phyloP scores from a whole-genome alignment of 805 yeast species.

The Saccharomycopsis olivae region DNA sequence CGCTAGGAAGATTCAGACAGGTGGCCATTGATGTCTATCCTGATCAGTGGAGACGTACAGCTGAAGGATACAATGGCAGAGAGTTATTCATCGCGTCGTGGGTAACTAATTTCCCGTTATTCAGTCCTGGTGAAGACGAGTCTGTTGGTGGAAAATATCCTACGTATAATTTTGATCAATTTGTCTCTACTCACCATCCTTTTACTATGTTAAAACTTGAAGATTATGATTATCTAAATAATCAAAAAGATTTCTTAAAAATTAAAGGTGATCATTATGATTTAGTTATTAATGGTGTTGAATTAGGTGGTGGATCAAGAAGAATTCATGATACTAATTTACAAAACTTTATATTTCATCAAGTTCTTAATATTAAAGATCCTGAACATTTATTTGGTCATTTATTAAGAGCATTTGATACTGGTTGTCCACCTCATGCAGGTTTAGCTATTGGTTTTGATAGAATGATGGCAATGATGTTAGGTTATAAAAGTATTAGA shows the following conservation, averaged over 20 bases:
- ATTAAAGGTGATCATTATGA: conserved; percentile 91
- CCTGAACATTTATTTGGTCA: conserved; percentile 73
- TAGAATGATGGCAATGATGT: conserved; percentile 80
- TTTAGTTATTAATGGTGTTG: conserved; percentile 86
- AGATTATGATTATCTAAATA: conserved; percentile 46
- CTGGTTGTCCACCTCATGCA: conserved; percentile 98
- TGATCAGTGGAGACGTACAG: conserved; percentile 34
- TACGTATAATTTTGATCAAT: conserved; percentile 35
- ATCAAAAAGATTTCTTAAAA: conserved; percentile 39
- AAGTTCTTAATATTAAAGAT: conserved; percentile 49
- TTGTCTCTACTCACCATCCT: conserved; percentile 88
- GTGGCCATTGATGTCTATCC: conserved; percentile 51
- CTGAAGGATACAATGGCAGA: conserved; percentile 6
- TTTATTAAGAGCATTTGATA: conserved; percentile 62
- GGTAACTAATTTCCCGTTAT: conserved; percentile 90
- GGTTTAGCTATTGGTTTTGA: conserved; percentile 96
- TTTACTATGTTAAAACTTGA: conserved; percentile 81
- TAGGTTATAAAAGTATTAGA: conserved; percentile 67
- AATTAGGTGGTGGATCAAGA: conserved; percentile 94
- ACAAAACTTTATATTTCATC: conserved; percentile 62
- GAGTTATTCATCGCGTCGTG: conserved; percentile 53
- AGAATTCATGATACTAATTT: conserved; percentile 82
- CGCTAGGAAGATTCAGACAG: conserved; percentile 80
- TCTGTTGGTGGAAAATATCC: conserved; percentile 37
- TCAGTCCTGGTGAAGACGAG: conserved; percentile 54